Conservation (phyloP, 352 stramenopile species). For the Phytophthora sp. region DNA sequence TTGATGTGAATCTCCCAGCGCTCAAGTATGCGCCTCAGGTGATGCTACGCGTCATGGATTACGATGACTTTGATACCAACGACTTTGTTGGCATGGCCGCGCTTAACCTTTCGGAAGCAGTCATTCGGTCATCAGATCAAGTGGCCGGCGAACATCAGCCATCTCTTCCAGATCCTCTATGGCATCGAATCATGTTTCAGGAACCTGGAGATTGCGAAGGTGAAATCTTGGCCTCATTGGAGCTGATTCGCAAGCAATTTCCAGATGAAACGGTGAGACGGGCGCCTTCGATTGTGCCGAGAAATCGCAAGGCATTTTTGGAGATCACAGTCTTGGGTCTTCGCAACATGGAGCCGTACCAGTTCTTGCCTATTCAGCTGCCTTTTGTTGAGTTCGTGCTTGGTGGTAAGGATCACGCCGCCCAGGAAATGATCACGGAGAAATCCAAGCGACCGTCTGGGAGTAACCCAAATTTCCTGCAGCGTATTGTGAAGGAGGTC, state of each 20-base stretch:
- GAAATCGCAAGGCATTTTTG: slow-evolving; percentile 75
- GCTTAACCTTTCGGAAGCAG: slow-evolving; percentile 73
- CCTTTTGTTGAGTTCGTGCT: slow-evolving; percentile 91
- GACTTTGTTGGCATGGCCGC: slow-evolving; percentile 70
- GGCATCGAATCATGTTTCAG: slow-evolving; percentile 81
- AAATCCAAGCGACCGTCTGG: slow-evolving; percentile 82
- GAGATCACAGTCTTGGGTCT: slow-evolving; percentile 88
- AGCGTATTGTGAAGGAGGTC: slow-evolving; percentile 89
- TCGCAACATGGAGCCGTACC: slow-evolving; percentile 88
- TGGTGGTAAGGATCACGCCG: slow-evolving; percentile 77
- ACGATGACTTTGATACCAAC: slow-evolving; percentile 76
- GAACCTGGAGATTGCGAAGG: slow-evolving; percentile 83
- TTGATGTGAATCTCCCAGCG: slow-evolving; percentile 84
- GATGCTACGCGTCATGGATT: slow-evolving; percentile 83
- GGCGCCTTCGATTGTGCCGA: slow-evolving; percentile 60
- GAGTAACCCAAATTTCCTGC: slow-evolving; percentile 90
- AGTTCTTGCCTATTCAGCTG: slow-evolving; percentile 89
- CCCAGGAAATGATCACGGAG: slow-evolving; percentile 88
- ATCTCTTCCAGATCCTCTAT: slow-evolving; percentile 70
- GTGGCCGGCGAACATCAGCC: slow-evolving; percentile 48
- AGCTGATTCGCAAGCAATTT: slow-evolving; percentile 76
- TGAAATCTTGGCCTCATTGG: slow-evolving; percentile 76
- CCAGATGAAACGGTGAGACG: slow-evolving; percentile 67
- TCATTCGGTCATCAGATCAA: slow-evolving; percentile 70
- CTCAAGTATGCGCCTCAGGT: slow-evolving; percentile 82